These are phyloP conservation scores for Kwoniella pini DNA, from an alignment of 768 basidiomycete species.

Conservation along the genomic window DNA sequence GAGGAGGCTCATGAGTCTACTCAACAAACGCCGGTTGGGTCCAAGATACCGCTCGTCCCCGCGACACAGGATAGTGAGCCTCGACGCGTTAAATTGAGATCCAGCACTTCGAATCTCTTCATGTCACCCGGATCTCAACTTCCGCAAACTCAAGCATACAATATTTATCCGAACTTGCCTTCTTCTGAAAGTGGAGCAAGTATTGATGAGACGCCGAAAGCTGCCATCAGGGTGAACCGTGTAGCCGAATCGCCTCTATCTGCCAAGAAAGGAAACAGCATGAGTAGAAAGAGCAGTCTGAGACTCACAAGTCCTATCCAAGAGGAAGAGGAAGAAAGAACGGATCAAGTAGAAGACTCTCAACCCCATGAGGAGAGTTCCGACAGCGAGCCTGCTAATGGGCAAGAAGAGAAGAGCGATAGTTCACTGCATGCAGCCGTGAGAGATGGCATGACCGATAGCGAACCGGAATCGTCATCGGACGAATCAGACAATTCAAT, in stretches of 20 bases:
- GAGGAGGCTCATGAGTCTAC: background rate
- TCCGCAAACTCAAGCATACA: slow-evolving; percentile 27
- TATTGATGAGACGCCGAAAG: slow-evolving; percentile 6
- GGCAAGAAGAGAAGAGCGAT: background rate
- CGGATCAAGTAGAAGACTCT: slow-evolving; percentile 2
- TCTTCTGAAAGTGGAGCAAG: slow-evolving; percentile 8
- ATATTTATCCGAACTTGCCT: slow-evolving; percentile 10
- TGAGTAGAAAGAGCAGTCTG: background rate
- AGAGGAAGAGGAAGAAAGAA: slow-evolving; percentile 4
- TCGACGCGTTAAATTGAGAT: background rate
- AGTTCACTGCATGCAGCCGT: background rate
- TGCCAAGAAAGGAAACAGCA: background rate
- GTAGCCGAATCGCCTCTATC: slow-evolving; percentile 8
- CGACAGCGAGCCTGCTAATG: background rate
- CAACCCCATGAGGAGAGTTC: background rate
- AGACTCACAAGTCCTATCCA: slow-evolving; percentile 17
- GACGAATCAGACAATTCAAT: slow-evolving; percentile 4
- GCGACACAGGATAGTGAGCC: slow-evolving; percentile 11
- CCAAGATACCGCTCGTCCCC: slow-evolving; percentile 17
- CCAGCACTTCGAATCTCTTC: slow-evolving; percentile 13
- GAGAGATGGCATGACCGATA: too few species aligned
- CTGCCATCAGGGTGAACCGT: background rate
- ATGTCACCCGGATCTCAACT: slow-evolving; percentile 27
- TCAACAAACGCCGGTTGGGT: background rate
- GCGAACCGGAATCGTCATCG: too few species aligned